Evolutionary conservation across 2,329 filamentous ascomycete species (phyloP).

Genomic region (Penicillium sclerotiorum): DNA sequence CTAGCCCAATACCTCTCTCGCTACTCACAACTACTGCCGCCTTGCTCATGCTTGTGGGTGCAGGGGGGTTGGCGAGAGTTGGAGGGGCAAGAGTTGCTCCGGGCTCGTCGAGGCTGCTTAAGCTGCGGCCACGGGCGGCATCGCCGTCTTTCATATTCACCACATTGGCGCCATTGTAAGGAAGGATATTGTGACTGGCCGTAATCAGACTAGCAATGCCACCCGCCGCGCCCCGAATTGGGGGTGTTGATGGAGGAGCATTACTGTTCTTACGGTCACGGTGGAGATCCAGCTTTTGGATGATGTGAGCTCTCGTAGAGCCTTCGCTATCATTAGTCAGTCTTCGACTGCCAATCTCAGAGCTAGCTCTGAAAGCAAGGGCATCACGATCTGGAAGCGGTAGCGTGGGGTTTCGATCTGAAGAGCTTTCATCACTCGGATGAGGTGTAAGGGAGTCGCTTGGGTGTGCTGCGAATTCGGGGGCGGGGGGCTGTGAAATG

Average conservation of each 20-base stretch:
- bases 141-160: conserved; percentile 42
- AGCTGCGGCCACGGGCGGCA: conserved; percentile 35
- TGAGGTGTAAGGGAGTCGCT: conserved; percentile 65
- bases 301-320: conserved; percentile 78
- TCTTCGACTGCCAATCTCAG: conserved; percentile 64
- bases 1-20: conserved; percentile 69
- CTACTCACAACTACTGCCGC: conserved; percentile 79
- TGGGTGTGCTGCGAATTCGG: conserved; percentile 84
- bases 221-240: conserved; percentile 50
- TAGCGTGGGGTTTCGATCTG: conserved; percentile 67
- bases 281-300: conserved; percentile 88
- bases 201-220: conserved; percentile 86
- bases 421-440: conserved; percentile 56
- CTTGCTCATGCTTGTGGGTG: conserved; percentile 82
- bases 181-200: conserved; percentile 77
- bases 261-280: conserved; percentile 76
- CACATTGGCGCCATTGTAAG: conserved; percentile 57
- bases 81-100: conserved; percentile 73
- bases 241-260: conserved; percentile 54
- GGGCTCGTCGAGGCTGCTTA: conserved; percentile 48
- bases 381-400: conserved; percentile 66
- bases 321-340: conserved; percentile 61
- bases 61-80: conserved; percentile 80
- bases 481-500: conserved; percentile 82
- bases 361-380: conserved; percentile 65